Conservation (phyloP, 176 grass and related monocot genomes). For the Bolboschoenus planiculmis region DNA sequence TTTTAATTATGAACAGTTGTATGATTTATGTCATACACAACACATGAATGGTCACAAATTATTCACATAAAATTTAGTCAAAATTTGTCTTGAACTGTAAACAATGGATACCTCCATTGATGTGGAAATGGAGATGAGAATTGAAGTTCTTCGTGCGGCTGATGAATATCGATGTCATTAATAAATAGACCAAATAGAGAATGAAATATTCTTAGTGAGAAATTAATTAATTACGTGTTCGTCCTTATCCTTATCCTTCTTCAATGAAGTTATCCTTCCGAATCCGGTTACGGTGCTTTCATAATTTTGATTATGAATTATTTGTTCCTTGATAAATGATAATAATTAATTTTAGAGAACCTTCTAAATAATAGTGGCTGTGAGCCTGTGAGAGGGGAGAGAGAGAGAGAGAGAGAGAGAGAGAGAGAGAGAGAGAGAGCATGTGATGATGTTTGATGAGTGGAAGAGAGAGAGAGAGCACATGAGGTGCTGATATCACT, state of each 20-base stretch:
- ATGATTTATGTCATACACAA: too few relatives aligned
- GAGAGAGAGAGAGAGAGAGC: background rate
- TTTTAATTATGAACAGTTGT: too few relatives aligned
- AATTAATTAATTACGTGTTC: background rate
- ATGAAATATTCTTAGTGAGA: background rate
- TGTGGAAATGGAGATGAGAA: background rate
- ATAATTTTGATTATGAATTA: too few relatives aligned
- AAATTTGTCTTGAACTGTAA: background rate
- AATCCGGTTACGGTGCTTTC: too few relatives aligned
- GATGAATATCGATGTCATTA: too few relatives aligned
- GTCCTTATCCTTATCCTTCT: too few relatives aligned
- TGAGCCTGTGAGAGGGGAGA: too few relatives aligned
- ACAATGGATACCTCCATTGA: background rate
- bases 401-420: background rate
- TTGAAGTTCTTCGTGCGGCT: background rate
- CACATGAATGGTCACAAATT: too few relatives aligned
- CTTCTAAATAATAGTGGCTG: conserved; percentile 2
- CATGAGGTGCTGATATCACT: conserved; percentile 17
- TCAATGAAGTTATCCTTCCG: too few relatives aligned
- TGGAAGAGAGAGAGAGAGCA: conserved; percentile 7
- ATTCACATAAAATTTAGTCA: background rate
- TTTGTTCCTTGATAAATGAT: background rate
- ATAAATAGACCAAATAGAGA: background rate
- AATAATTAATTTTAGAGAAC: background rate
- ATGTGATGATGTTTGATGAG: conserved; percentile 13